These are phyloP conservation scores for Dimocarpus longan DNA, from an alignment of 345 rosid species.

Conservation along the genomic window DNA sequence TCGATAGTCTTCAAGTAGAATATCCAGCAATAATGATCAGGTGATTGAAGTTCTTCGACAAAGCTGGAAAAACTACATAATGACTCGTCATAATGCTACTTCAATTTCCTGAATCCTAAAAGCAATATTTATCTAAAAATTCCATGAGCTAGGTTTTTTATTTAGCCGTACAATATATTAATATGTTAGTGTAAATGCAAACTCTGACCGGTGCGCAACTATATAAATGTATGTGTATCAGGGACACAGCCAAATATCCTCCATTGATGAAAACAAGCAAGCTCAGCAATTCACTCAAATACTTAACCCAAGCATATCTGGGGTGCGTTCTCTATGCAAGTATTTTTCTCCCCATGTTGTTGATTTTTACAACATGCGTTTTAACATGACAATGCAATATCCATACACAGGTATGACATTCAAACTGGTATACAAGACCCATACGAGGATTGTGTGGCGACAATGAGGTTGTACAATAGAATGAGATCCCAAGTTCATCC, in stretches of 20 bases:
- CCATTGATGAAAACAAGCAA: conserved; percentile 96
- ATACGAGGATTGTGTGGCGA: conserved; percentile 81
- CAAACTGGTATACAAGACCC: conserved; percentile 81
- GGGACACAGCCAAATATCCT: conserved; percentile 87
- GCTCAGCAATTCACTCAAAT: conserved; percentile 90
- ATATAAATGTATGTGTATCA: conserved; percentile 18
- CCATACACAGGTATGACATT: conserved; percentile 61
- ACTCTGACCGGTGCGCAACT: neutral
- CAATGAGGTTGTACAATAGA: conserved; percentile 88
- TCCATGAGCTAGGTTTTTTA: too few relatives aligned
- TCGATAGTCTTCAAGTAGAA: conserved; percentile 71
- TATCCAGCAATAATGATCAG: conserved; percentile 81
- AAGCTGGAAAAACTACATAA: neutral
- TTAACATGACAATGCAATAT: neutral
- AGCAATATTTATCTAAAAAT: too few relatives aligned
- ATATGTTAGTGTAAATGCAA: neutral
- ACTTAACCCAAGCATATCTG: conserved; percentile 83
- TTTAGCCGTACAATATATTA: too few relatives aligned
- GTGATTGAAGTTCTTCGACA: conserved; percentile 28
- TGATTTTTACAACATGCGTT: neutral
- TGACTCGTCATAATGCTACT: neutral
- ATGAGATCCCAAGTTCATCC: conserved; percentile 73
- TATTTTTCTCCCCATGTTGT: neutral
- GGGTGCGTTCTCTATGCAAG: conserved; percentile 45
- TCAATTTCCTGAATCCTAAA: neutral